Base-by-base conservation (phyloP, 495 filamentous ascomycete species). In the Patellaria atrata region DNA sequence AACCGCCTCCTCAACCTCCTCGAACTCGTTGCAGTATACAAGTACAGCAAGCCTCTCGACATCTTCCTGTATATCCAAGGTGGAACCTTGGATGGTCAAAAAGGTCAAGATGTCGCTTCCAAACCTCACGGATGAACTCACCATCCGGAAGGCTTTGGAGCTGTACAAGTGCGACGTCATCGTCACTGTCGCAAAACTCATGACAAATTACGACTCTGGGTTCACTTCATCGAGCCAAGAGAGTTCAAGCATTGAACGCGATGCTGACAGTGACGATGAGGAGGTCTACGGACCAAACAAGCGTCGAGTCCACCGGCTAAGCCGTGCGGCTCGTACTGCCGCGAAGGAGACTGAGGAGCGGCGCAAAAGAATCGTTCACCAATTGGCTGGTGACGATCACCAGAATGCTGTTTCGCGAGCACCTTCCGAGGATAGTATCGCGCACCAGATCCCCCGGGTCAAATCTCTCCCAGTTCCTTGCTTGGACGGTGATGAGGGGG, bases 51-150 rank as follows among this genome's bases (percentile, higher is more conserved):
- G n/a, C n/a, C n/a, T n/a, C n/a, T n/a, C n/a, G n/a, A n/a, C n/a
- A n/a, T n/a, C n/a, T n/a, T n/a, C n/a, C n/a, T n/a, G n/a, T n/a
- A n/a, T n/a, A n/a, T n/a, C n/a, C n/a, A n/a, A n/a, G n/a, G n/a
- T n/a, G n/a, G n/a, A 34, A 15, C 65, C 68, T 5, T 79, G 74
- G 75, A 77, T 75, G 54, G 65, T 78, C 24, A 62, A 73, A 11
- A 56, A 57, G 3, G 74, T 79, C 13, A 51, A 62, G 32, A 62
- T 64, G 33, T 66, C 68, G 7, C 56, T 79, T 15, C 71, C 73
- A 10, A 66, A 67, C 36, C 59, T 64, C 18, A 64, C 62, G 15
- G 64, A 71, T 41, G 62, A 65, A 10, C 60, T 51, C 4, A 61
- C 64, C 14, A 72, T 79, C 32, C 58, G 65, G 11, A 64, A 70